phyloP scores from a whole-genome alignment of 257 asterid genomes.

The Rauvolfia tetraphylla region DNA sequence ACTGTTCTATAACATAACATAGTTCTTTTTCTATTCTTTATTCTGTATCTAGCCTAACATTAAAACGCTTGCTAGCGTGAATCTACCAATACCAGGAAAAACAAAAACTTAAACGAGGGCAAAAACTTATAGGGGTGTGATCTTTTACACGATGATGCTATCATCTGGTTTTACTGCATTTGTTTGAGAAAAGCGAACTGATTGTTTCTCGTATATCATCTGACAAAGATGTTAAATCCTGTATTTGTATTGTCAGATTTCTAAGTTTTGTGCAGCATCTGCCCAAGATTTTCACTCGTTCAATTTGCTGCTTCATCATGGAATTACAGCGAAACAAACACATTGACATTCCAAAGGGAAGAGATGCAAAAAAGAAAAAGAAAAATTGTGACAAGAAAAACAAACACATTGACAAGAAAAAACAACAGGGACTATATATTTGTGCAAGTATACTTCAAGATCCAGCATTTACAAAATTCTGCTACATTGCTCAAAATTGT shows the following conservation, averaged over 20 bases:
- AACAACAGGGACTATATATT: not conserved
- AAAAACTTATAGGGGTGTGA: not conserved
- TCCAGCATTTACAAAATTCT: not conserved
- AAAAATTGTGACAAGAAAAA: not conserved
- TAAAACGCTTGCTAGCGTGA: not conserved
- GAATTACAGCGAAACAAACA: no score
- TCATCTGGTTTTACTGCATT: slow-evolving; percentile 13
- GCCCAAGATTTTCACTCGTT: not conserved
- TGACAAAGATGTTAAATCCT: not conserved
- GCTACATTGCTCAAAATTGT: not conserved
- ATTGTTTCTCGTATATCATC: not conserved
- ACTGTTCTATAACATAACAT: slow-evolving; percentile 36
- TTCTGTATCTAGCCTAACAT: not conserved
- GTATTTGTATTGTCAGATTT: not conserved
- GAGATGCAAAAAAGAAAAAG: not conserved
- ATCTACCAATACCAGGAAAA: not conserved
- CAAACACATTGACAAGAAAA: no score
- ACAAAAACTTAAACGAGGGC: not conserved
- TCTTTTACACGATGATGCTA: not conserved
- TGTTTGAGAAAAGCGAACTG: not conserved
- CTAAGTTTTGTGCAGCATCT: not conserved
- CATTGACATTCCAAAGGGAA: not conserved
- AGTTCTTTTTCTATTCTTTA: not conserved
- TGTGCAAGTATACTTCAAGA: not conserved
- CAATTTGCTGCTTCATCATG: no score